Base-by-base conservation (phyloP, 345 rosid genomes). In the Stellera chamaejasme region DNA sequence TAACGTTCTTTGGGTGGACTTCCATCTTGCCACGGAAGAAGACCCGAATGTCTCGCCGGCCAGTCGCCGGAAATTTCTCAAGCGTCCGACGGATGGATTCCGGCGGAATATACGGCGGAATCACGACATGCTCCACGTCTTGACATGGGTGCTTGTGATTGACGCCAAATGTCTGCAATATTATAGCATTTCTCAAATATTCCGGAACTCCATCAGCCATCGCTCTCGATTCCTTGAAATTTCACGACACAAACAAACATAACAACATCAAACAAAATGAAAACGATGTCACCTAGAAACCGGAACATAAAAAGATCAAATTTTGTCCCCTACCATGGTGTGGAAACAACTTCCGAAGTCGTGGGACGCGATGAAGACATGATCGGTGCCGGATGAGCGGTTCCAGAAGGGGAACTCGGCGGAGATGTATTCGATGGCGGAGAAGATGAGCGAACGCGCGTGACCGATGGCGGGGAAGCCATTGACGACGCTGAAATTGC, bases 21-120 rank as follows among this genome's bases (percentile, higher is more conserved):
- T 93, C 99, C 97, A 93, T 93, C 53, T 93, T 93, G 8, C 99
- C 99, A 51, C 99, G 69, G 63, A 93, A 93, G 70, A 84, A 93
- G 10, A 74, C 97, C 83, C 75, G 81, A 48, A 93, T 87, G 51
- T 93, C 96, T 36, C 99, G 79, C 52, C 69, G 66, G 23, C 81
- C 74, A 61, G 62, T 66, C 53, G 55, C 52, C 70, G 83, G 82
- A 44, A 72, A 59, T 49, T 46, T 74, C 19, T 69, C 66, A 1
- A 78, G 61, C 0, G 93, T 85, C 55, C 50, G 72, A 45, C 51
- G 67, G 15, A 88, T 19, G 48, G 77, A 82, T 48, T 52, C 86
- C 75, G 94, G 91, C 46, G 86, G 56, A n/a, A 93, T 45, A 62
- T 87, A 93, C 1, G 99, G 97, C n/a, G 99, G 99, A 15, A 93